phyloP scores from a whole-genome alignment of 225 moss, liverwort and hornwort genomes.

The Pseudisothecium myosuroides region DNA sequence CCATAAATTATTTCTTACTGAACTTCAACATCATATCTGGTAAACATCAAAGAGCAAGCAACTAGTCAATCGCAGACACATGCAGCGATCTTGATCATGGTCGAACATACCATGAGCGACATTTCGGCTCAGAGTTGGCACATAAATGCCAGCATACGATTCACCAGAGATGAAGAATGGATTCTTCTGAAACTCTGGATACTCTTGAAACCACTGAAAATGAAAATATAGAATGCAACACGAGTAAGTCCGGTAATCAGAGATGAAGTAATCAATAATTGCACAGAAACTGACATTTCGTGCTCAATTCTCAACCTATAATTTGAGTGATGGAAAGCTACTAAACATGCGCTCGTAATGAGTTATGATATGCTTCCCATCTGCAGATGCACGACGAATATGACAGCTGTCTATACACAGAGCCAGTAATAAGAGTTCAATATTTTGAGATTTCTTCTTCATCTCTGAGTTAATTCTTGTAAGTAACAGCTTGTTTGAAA shows the following conservation, averaged over 20 bases:
- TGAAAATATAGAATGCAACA: not conserved
- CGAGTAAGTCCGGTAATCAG: not conserved
- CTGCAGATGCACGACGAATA: not conserved
- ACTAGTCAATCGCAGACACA: not conserved
- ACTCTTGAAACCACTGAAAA: conserved; percentile 71
- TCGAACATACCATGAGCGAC: conserved; percentile 48
- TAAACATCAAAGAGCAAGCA: not conserved
- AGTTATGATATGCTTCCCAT: not conserved
- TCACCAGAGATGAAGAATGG: conserved; percentile 70
- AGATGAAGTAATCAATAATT: not conserved
- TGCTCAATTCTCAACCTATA: not conserved
- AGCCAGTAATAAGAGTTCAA: not conserved
- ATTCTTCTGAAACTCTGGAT: conserved; percentile 60
- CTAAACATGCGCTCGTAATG: not conserved
- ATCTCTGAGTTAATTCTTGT: not conserved
- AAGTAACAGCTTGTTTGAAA: not conserved
- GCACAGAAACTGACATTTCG: not conserved
- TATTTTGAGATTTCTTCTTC: not conserved
- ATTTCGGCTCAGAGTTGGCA: conserved; percentile 70
- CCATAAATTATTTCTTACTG: not conserved
- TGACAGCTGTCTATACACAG: not conserved
- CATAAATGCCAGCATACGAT: conserved; percentile 83
- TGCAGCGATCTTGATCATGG: not conserved
- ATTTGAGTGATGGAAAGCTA: not conserved
- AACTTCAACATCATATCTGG: not conserved